Conservation (phyloP, 768 basidiomycete species). For the Tephrocybe sp. region DNA sequence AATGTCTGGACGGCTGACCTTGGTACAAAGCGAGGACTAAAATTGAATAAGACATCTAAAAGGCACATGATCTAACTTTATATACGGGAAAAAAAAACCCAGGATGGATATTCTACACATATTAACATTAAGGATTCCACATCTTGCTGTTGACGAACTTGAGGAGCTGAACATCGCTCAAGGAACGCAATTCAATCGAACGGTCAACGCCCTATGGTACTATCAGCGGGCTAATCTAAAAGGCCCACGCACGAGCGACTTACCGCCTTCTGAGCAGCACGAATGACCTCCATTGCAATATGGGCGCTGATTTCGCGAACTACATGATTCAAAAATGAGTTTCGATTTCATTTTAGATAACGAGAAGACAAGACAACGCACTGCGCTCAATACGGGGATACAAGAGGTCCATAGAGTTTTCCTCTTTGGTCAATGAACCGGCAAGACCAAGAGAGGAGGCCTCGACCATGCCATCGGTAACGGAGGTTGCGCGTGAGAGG, state of each 20-base stretch:
- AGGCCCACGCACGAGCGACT: conserved; percentile 21
- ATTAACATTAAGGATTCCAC: conserved; percentile 58
- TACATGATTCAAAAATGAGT: conserved; percentile 15
- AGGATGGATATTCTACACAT: neutral
- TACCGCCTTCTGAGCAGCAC: conserved; percentile 76
- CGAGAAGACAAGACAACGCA: conserved; percentile 22
- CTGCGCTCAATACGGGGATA: conserved; percentile 84
- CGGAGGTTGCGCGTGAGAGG: conserved; percentile 60
- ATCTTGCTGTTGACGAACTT: conserved; percentile 61
- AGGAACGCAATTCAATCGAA: conserved; percentile 48
- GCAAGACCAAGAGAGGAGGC: conserved; percentile 82
- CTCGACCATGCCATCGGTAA: conserved; percentile 90
- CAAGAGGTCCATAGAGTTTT: conserved; percentile 62
- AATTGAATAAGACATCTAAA: too few relatives aligned
- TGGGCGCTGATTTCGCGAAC: conserved; percentile 81
- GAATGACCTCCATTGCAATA: conserved; percentile 76
- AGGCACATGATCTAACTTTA: too few relatives aligned
- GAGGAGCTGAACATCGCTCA: conserved; percentile 57
- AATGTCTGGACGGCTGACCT: too few relatives aligned
- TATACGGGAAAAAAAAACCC: neutral
- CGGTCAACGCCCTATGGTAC: conserved; percentile 51
- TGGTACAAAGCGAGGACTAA: too few relatives aligned
- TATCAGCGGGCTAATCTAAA: neutral
- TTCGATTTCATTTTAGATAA: conserved; percentile 4
- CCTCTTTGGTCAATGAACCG: conserved; percentile 68